Base-by-base conservation (phyloP, 768 basidiomycete species). In the Amylocystis lapponica region DNA sequence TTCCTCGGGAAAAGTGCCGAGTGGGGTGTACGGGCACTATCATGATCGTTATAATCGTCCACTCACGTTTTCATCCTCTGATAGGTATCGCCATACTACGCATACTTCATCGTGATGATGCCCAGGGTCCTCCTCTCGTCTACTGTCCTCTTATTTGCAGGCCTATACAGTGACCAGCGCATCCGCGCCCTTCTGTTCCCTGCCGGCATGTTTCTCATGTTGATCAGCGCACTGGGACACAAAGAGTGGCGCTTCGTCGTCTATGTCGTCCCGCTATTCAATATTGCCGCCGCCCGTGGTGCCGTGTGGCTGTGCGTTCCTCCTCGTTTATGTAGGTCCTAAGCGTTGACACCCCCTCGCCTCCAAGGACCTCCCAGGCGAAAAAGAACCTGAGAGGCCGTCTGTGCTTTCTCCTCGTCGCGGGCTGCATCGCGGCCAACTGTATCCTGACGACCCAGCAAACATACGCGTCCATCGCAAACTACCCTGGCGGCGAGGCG, bases 191-290 rank as follows among this genome's bases (percentile, higher is more conserved):
- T 86, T 27, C 61, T 83, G 4, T 37, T 72, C 9, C 76, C 83
- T 0, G 68, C 76, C 2, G 21, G 81, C 4, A 45, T 56, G 1
- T 86, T 84, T 47, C 56, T 90, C 7, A 61, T 57, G 2, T 52
- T 83, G 3, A 76, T 98, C 60, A 93, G 91, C 58, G 68, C 59
- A 23, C 68, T 97, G 1, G 83, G 78, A 0, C 96, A 99, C 65
- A 99, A 99, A 60, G 96, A 99, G 64, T 99, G 96, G 96, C 77
- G 96, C 6, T 99, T 99, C 63, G 70, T 98, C 44, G 74, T 91
- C 7, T 98, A 98, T 56, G 74, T 81, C 14, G 76, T 97, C 0
- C 93, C 94, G 0, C 57, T 79, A 2, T 68, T 91, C 62, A 95
- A 96, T 53, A 61, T 93, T 3, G 77, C 83, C 2, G 91, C 87